phyloP scores from a whole-genome alignment of 1,284 basidiomycete species.

The Austroboletus novae-zelandiae region DNA sequence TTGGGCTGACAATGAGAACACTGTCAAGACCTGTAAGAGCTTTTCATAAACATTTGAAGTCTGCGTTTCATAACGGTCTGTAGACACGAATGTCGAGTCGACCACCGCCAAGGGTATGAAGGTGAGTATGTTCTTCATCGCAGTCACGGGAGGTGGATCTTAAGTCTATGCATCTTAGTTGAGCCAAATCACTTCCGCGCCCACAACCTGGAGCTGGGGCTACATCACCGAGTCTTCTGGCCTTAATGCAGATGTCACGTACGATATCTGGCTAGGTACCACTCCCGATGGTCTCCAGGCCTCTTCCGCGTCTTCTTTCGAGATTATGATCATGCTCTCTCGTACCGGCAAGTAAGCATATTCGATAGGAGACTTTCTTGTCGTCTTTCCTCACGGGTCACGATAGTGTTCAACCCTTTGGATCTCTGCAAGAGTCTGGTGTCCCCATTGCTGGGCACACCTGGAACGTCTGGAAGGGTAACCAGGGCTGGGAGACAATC shows the following conservation, averaged over 20 bases:
- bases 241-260: conserved; percentile 57
- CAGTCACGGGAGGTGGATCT: not conserved
- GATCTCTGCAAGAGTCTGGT: conserved; percentile 44
- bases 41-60: not conserved
- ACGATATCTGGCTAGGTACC: conserved; percentile 56
- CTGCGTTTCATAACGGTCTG: not conserved
- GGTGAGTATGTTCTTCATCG: conserved; percentile 4
- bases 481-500: conserved; percentile 56
- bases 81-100: conserved; percentile 22
- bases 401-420: conserved; percentile 47
- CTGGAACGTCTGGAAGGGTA: conserved; percentile 57
- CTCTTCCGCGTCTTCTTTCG: conserved; percentile 47
- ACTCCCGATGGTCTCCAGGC: conserved; percentile 45
- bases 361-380: not conserved
- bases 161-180: conserved; percentile 32
- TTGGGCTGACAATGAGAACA: conserved; percentile 53
- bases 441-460: conserved; percentile 47
- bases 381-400: not conserved
- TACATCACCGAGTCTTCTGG: conserved; percentile 45
- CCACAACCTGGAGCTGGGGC: conserved; percentile 51
- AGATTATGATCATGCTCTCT: conserved; percentile 66
- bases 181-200: conserved; percentile 40
- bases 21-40: conserved; percentile 48
- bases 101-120: conserved; percentile 18
- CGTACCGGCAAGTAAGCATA: conserved; percentile 50